Evolutionary conservation across 495 filamentous ascomycete genomes (phyloP).

Genomic region (Darksidea phi): DNA sequence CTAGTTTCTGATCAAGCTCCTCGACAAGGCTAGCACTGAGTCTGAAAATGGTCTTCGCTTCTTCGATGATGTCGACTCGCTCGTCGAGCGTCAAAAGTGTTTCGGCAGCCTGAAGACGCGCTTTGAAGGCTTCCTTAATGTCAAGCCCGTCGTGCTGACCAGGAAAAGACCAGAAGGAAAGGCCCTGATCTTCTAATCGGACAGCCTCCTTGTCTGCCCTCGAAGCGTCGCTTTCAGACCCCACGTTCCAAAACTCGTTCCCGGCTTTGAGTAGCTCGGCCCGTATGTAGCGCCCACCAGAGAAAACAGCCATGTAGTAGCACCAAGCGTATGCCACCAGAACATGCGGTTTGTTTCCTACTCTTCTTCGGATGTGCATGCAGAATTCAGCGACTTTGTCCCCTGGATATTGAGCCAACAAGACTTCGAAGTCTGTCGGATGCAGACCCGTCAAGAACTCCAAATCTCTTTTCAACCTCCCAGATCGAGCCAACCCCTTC

Average conservation of each 20-base stretch:
- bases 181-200: slow-evolving; percentile 14
- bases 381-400: slow-evolving; percentile 30
- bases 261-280: slow-evolving; percentile 47
- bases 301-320: slow-evolving; percentile 60
- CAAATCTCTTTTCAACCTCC: slow-evolving; percentile 36
- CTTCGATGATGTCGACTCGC: slow-evolving; percentile 50
- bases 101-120: slow-evolving; percentile 44
- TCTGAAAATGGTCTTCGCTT: slow-evolving; percentile 49
- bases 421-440: slow-evolving; percentile 29
- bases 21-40: slow-evolving; percentile 43
- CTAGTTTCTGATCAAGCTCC: slow-evolving; percentile 42
- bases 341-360: slow-evolving; percentile 49
- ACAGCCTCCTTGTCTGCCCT: not conserved
- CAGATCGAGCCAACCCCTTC: slow-evolving; percentile 31
- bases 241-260: slow-evolving; percentile 47
- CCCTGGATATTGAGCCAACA: slow-evolving; percentile 28
- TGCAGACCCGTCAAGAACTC: slow-evolving; percentile 24
- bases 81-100: slow-evolving; percentile 46
- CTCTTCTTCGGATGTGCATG: slow-evolving; percentile 40
- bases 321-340: slow-evolving; percentile 60
- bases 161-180: slow-evolving; percentile 43
- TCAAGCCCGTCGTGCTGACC: slow-evolving; percentile 44
- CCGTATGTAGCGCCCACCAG: slow-evolving; percentile 57
- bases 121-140: slow-evolving; percentile 46
- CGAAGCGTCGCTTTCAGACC: not conserved